Evolutionary conservation across 495 filamentous ascomycete species (phyloP), one percentile per base, ranked within the genome.

Genomic region (Chaetomium cochliodes): DNA sequence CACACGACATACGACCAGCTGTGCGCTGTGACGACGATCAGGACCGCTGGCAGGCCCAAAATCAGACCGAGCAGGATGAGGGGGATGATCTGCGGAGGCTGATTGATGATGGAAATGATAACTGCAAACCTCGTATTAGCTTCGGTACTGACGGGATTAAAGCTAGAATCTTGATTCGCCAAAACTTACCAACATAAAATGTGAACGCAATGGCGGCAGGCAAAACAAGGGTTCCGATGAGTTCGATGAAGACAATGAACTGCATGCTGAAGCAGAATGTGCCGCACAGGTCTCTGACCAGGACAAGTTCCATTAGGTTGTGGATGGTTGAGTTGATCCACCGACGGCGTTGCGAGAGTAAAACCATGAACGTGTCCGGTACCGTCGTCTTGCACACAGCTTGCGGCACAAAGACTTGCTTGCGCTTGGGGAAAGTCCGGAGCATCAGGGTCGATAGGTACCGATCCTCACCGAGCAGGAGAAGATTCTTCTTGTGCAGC

Each of bases 251-350:
- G 63, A 99, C 89, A 60, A 98, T 89, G 73, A 98, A 98, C 75
- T 99, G 96, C 96, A 99, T 99, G 78, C 90, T 96, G 82, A 99
- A 99, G 83, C 96, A 99, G 80, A 99, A 99, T 0, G 96, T 99
- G 55, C 96, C 96, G 73, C 96, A 99, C 6, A 99, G 85, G 80
- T 99, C 96, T 57, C 92, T 85, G 28, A 99, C 96, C 7, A 98
- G 85, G 30, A 97, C 90, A 22, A 99, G 85, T 76, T 99, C 96
- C 88, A 99, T 96, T 50, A 98, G 81, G 70, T 99, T 99, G 80
- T 99, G 96, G 44, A 99, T 91, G 2, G 96, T 99, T 77, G 91
- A 96, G 85, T 99, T 99, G 78, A 99, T 99, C 96, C 96, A 99
- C 70, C 96, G 85, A 73, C 96, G 87, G 33, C 96, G 88, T 74